Base-by-base conservation (phyloP, 192 early-diverging fungal species). In the Obelidium mucronatum region DNA sequence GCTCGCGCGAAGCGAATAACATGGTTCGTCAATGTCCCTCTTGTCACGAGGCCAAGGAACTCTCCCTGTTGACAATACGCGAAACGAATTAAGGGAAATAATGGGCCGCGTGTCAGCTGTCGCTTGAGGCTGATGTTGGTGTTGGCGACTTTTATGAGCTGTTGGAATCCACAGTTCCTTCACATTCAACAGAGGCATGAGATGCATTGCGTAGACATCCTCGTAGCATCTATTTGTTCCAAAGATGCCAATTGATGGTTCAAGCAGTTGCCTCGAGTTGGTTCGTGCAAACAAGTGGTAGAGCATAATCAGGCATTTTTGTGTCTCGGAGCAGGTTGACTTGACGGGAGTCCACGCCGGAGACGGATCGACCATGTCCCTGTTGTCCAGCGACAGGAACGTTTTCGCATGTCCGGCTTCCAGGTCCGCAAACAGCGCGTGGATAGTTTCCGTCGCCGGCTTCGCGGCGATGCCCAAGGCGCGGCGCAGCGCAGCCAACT, bases 141-240 rank as follows among this genome's bases (percentile, higher is more conserved):
- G 62, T 37, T 5, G n/a, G n/a, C n/a, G n/a, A n/a, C n/a, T n/a
- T n/a, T n/a, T n/a, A n/a, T n/a, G n/a, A n/a, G n/a, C n/a, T n/a
- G n/a, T n/a, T n/a, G n/a, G n/a, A n/a, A n/a, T n/a, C n/a, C n/a
- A n/a, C n/a, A n/a, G n/a, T n/a, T n/a, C n/a, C n/a, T n/a, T n/a
- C 5, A 51, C 66, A 11, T 5, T 6, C 4, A 22, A n/a, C 2
- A 58, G 36, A n/a, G 54, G 69, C 19, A 72, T 31, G 19, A 72
- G 22, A n/a, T 72, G 52, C 53, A 72, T 54, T n/a, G 54, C 53
- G 39, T 72, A 72, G 30, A 59, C 30, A 30, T 72, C 69, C 22
- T 54, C 54, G 54, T 72, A 72, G 56, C 69, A 72, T 19, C 26
- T n/a, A 30, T 72, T 72, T 24, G 56, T 40, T 37, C 69, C 69